Conservation (phyloP, 768 basidiomycete species). For the Hypsizygus marmoreus region DNA sequence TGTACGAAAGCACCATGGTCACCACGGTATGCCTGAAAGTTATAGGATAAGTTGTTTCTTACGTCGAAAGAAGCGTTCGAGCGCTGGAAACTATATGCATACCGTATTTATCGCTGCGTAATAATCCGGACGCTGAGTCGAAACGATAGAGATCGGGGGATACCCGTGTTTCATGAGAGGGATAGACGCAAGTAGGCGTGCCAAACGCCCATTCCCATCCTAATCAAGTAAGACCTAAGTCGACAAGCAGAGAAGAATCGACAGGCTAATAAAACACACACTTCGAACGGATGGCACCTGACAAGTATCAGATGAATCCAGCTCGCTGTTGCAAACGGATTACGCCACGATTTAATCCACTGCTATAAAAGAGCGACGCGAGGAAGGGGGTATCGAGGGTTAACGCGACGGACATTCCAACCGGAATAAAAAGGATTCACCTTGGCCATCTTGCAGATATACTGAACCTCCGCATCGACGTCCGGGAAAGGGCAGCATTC, state of each 20-base stretch:
- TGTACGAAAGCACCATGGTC: conserved; percentile 22
- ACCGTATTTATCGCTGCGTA: conserved; percentile 26
- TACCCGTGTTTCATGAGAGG: conserved; percentile 30
- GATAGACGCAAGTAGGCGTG: conserved; percentile 30
- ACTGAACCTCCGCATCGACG: conserved; percentile 31
- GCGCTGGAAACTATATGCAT: conserved; percentile 4
- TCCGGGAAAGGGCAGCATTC: conserved; percentile 30
- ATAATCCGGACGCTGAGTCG: conserved; percentile 24
- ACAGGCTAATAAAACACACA: conserved; percentile 9
- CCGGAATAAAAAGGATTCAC: conserved; percentile 13
- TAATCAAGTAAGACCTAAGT: conserved; percentile 10
- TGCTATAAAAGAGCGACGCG: conserved; percentile 16
- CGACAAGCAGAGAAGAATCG: neutral
- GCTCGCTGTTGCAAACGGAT: conserved; percentile 31
- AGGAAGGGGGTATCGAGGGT: neutral
- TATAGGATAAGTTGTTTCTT: conserved; percentile 2
- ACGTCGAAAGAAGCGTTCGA: neutral
- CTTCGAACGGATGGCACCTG: conserved; percentile 33
- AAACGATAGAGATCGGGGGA: conserved; percentile 28
- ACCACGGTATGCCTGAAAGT: conserved; percentile 23
- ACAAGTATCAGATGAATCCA: conserved; percentile 31
- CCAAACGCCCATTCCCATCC: conserved; percentile 34
- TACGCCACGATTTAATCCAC: conserved; percentile 25
- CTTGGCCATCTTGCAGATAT: conserved; percentile 30
- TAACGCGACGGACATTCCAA: neutral